Evolutionary conservation across 352 stramenopile genomes (phyloP), one percentile per base, ranked within the genome.

Genomic region (Globisporangium radiosum): DNA sequence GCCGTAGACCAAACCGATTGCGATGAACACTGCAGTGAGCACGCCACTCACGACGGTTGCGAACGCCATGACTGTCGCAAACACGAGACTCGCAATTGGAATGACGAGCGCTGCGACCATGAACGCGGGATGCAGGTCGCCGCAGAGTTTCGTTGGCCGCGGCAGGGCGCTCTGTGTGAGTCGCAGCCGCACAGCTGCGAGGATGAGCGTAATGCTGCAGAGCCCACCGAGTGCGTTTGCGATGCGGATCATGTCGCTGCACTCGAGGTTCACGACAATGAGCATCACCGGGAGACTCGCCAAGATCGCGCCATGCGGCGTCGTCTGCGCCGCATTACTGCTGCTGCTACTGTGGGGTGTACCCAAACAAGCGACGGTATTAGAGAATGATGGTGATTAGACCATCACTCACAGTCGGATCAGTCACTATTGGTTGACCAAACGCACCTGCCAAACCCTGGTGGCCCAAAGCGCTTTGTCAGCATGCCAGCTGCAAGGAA

Each of bases 401-500:
- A 25, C 25, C 25, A 25, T 25, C 25, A 1, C 1, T 25, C 25
- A 25, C 25, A 25, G 25, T 25, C 25, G 25, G 25, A 25, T 44
- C n/a, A 37, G 5, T 38, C 17, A 14, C 5, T 0, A 15, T 9
- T 39, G 13, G 5, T 10, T n/a, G 14, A 17, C 4, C 49, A 3
- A 3, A 71, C 69, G 42, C 57, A 78, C 70, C 81, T 70, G 17
- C 65, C 71, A 13, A 87, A 49, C 0, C 71, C 79, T 15, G 67
- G 64, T 2, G 75, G 73, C 2, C 70, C 75, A 47, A 87, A 84
- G 9, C 69, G 63, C 52, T 84, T 72, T 14, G 75, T 56, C 8
- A 70, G 67, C 75, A 85, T 87, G 50, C 77, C 77, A 15, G 71
- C 78, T 3, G 77, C 75, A 15, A 87, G 63, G 56, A 78, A 85